Percentiles rank a stretch among this genome's conserved stretches.
These are phyloP conservation scores for Butyriboletus loyo DNA, from an alignment of 768 basidiomycete species.

Conservation along the genomic window DNA sequence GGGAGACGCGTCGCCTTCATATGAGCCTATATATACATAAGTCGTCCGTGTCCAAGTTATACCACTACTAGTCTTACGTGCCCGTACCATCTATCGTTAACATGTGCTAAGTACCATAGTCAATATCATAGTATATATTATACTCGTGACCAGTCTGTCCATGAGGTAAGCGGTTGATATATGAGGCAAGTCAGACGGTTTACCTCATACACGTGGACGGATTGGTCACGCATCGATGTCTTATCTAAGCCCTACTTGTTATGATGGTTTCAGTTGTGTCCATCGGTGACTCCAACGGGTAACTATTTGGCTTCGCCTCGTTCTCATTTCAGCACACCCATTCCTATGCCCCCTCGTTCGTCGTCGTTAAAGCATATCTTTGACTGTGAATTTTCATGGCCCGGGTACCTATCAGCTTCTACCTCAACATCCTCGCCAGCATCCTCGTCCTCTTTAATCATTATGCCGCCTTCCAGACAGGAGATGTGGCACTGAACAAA, in stretches of 20 bases:
- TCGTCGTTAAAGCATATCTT: neutral
- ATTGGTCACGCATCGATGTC: no score
- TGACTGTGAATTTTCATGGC: neutral
- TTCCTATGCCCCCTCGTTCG: neutral
- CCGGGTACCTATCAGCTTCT: constrained; percentile 14
- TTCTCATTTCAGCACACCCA: neutral
- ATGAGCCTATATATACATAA: constrained; percentile 6
- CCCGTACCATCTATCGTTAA: neutral
- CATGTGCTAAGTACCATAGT: neutral
- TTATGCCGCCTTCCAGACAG: constrained; percentile 14
- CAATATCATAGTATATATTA: no score
- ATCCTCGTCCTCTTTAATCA: constrained; percentile 18
- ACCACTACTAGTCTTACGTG: neutral
- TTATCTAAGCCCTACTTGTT: no score
- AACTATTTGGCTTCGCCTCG: no score
- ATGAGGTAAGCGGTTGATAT: no score
- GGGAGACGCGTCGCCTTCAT: constrained; percentile 79
- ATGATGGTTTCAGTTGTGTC: neutral
- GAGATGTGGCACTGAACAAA: constrained; percentile 19
- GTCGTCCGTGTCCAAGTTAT: neutral
- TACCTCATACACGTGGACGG: no score
- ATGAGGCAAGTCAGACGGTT: no score
- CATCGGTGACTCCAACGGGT: no score
- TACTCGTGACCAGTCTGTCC: no score
- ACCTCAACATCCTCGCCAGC: constrained; percentile 18